Conservation (phyloP, 2,329 filamentous ascomycete genomes). For the Neofusicoccum umdonicola region DNA sequence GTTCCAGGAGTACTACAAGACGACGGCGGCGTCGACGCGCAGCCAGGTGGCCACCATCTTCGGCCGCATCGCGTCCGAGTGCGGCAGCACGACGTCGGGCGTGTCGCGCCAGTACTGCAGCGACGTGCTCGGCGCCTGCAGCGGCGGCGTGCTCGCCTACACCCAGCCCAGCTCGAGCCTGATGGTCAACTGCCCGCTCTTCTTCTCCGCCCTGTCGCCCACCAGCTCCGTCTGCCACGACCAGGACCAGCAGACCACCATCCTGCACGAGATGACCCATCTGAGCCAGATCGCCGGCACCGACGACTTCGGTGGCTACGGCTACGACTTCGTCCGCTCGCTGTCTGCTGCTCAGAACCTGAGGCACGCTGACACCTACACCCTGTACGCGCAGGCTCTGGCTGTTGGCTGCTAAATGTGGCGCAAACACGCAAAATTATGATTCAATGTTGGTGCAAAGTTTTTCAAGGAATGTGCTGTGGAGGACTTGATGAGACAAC, state of each 20-base stretch:
- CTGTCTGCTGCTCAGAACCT: not conserved
- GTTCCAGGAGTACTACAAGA: conserved; percentile 65
- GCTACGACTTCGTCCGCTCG: conserved; percentile 40
- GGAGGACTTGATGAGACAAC: not conserved
- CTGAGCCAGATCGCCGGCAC: conserved; percentile 59
- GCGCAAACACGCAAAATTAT: not conserved
- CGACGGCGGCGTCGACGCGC: conserved; percentile 36
- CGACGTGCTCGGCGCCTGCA: conserved; percentile 57
- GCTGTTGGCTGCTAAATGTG: not conserved
- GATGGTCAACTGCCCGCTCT: conserved; percentile 62
- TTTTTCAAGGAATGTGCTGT: not conserved
- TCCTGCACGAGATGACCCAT: conserved; percentile 66
- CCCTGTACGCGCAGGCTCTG: conserved; percentile 49
- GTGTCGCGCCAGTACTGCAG: conserved; percentile 54
- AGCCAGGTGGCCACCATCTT: conserved; percentile 52
- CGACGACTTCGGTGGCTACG: conserved; percentile 53
- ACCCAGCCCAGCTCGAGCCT: conserved; percentile 54
- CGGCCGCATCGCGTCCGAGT: conserved; percentile 55
- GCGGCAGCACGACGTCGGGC: conserved; percentile 49
- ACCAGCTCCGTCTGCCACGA: conserved; percentile 55
- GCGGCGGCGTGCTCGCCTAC: conserved; percentile 58
- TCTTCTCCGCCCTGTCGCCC: conserved; percentile 55
- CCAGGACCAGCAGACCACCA: conserved; percentile 65
- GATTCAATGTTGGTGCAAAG: no score
- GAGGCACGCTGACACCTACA: conserved; percentile 59